Base-by-base conservation (phyloP, 495 filamentous ascomycete species). In the Parathielavia hyrcaniae region DNA sequence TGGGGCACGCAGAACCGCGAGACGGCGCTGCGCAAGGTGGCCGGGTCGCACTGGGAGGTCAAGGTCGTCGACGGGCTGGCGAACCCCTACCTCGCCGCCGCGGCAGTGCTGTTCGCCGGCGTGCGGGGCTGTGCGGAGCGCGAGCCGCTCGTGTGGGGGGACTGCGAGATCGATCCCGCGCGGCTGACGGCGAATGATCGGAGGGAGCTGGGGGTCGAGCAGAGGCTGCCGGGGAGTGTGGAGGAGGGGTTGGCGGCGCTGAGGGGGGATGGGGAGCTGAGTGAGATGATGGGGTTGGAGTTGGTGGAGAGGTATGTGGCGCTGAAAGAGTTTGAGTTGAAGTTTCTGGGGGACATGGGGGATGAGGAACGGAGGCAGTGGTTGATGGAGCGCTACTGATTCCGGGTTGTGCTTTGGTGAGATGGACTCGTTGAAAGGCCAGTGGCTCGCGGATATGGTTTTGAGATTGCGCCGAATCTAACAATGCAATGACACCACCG, bases 1-100 rank as follows among this genome's bases (percentile, higher is more conserved):
- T 91, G 88, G 86, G 88, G 88, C 13, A 86, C 83, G 45, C 79
- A 91, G 67, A 90, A 91, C 64, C 80, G 85, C 19, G 88, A 91
- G 70, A 74, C 80, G 8, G 77, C 88, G 6, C 71, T 92, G 26
- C 73, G 88, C 19, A 81, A 81, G 55, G 77, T 88, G 48, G 76
- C 73, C 50, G 74, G 67, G 16, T 77, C 78, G 23, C 83, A 88
- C 63, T 91, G 86, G 80, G 88, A 91, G 67, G 35, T 92, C 10
- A 83, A 85, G 64, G 75, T 76, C 60, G 61, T 88, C 20, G 88
- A 91, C 69, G 88, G 88, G 0, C 61, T 87, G 17, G 82, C 88
- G 5, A 92, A 91, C 62, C 79, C 84, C 49, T 91, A 90, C 64
- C 69, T 91, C 0, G 84, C 79, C 3, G 59, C 87, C 3, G 81